phyloP scores from a whole-genome alignment of 768 basidiomycete genomes.

The Scleroderma bovista region DNA sequence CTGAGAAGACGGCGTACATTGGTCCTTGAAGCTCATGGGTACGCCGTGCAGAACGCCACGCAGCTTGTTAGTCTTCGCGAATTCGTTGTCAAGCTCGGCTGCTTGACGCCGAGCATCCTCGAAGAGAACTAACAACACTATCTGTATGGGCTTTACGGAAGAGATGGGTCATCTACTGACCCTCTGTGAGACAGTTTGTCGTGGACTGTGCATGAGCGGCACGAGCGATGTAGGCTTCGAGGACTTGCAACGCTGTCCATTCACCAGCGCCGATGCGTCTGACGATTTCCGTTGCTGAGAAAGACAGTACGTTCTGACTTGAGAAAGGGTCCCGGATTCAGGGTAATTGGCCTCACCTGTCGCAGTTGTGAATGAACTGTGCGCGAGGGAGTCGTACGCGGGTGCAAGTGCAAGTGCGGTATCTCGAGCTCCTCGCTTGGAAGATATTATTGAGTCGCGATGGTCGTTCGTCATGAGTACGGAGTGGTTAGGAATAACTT shows the following conservation, averaged over 20 bases:
- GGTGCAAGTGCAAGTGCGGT: background rate
- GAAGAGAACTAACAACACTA: constrained; percentile 60
- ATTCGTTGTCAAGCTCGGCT: constrained; percentile 60
- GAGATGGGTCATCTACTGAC: constrained; percentile 31
- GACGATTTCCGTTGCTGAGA: constrained; percentile 42
- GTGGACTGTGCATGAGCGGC: constrained; percentile 51
- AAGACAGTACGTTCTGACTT: too few relatives aligned
- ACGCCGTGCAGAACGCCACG: constrained; percentile 77
- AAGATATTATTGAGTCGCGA: background rate
- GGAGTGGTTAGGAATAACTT: too few relatives aligned
- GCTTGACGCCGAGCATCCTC: constrained; percentile 60
- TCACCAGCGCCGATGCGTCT: constrained; percentile 30
- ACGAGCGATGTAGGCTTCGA: constrained; percentile 40
- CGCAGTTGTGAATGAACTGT: background rate
- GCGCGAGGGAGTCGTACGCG: background rate
- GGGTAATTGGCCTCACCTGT: background rate
- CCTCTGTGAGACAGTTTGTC: constrained; percentile 80
- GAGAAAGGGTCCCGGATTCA: too few relatives aligned
- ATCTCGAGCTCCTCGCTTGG: background rate
- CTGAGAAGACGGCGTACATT: constrained; percentile 48
- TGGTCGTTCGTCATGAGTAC: background rate
- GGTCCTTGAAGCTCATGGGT: constrained; percentile 76
- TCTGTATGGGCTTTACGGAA: background rate
- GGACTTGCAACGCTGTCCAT: constrained; percentile 44
- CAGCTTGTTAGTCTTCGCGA: constrained; percentile 46